Evolutionary conservation across 306 rosid species (phyloP).

Genomic region (Geum urbanum): DNA sequence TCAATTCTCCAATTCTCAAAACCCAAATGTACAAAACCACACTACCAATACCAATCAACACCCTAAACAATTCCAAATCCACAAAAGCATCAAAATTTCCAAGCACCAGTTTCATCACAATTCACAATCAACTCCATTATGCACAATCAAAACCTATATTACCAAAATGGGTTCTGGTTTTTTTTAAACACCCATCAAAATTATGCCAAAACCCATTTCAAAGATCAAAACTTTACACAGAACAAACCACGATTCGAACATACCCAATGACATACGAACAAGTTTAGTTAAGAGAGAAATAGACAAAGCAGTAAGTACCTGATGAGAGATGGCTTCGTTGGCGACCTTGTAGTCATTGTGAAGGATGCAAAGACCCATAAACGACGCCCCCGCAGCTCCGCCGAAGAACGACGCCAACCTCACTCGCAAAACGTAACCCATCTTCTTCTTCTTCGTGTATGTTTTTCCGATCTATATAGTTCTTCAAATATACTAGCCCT

Average conservation of each 20-base stretch:
- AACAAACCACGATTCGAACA: background rate
- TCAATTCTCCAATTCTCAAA: background rate
- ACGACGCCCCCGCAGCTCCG: slow-evolving; percentile 83
- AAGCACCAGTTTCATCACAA: background rate
- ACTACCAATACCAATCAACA: background rate
- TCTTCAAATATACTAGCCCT: background rate
- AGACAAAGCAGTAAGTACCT: slow-evolving; percentile 39
- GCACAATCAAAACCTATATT: background rate
- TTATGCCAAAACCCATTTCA: no score
- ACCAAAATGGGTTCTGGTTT: no score
- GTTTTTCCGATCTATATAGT: background rate
- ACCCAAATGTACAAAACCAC: background rate
- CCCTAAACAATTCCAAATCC: background rate
- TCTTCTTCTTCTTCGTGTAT: slow-evolving; percentile 19
- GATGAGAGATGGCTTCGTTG: slow-evolving; percentile 55
- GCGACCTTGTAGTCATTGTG: slow-evolving; percentile 80
- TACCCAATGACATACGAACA: background rate
- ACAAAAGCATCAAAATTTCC: background rate
- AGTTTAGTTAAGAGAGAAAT: background rate
- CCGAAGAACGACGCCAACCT: slow-evolving; percentile 81
- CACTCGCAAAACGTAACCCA: slow-evolving; percentile 87
- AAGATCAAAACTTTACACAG: background rate
- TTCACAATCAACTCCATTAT: background rate
- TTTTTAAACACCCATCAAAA: no score
- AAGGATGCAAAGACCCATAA: slow-evolving; percentile 64